Conservation (phyloP, 148 eudicot genomes). For the Diospyros kaki region DNA sequence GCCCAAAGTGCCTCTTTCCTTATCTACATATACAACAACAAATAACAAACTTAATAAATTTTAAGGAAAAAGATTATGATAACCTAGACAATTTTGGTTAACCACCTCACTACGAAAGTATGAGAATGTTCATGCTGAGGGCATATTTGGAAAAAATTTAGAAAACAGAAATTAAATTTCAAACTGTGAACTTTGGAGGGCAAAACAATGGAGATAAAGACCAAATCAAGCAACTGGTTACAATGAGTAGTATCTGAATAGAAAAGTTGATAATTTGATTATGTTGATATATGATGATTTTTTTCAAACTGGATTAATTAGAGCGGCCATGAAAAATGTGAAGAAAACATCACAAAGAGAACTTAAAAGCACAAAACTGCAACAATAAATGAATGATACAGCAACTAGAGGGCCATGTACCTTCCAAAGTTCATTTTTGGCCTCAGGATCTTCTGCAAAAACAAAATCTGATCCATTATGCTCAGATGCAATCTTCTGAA, state of each 20-base stretch:
- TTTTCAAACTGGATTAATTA: background rate
- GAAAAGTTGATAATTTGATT: background rate
- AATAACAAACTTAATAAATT: conserved; percentile 1
- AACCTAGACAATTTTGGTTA: background rate
- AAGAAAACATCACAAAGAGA: background rate
- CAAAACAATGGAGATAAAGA: background rate
- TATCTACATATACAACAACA: conserved; percentile 45
- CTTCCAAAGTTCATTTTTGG: conserved; percentile 98
- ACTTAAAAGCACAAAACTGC: background rate
- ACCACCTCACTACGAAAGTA: background rate
- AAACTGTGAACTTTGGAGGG: background rate
- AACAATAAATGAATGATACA: background rate
- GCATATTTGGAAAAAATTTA: background rate
- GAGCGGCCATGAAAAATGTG: background rate
- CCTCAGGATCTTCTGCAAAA: conserved; percentile 84
- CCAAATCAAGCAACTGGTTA: background rate
- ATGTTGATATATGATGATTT: background rate
- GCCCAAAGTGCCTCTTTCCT: conserved; percentile 99
- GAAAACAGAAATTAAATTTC: background rate
- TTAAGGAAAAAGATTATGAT: background rate
- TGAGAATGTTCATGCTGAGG: background rate
- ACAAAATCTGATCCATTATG: conserved; percentile 89
- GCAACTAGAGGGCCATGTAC: conserved; percentile 28
- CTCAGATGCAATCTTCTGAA: conserved; percentile 84
- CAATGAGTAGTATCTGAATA: background rate